phyloP scores from a whole-genome alignment of 495 filamentous ascomycete genomes.

The Staphylotrichum tortipilum region DNA sequence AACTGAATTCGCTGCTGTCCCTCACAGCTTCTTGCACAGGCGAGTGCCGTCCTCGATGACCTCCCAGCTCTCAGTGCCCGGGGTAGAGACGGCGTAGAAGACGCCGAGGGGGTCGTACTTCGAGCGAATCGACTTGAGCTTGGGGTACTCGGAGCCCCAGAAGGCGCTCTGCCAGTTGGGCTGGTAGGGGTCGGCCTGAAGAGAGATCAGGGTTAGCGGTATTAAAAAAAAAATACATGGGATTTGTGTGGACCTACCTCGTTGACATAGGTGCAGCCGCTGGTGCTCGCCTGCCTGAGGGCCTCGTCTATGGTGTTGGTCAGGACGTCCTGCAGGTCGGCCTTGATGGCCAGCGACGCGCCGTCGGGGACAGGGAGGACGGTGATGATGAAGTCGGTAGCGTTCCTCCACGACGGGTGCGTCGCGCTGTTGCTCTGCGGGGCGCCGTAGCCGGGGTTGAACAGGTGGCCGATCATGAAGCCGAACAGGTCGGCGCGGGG shows the following conservation, averaged over 20 bases:
- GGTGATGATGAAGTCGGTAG: constrained; percentile 20
- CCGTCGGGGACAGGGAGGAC: constrained; percentile 6
- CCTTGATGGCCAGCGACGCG: constrained; percentile 12
- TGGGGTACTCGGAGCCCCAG: constrained; percentile 30
- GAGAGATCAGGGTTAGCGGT: background rate
- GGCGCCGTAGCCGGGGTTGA: constrained; percentile 31
- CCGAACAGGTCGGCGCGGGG: constrained; percentile 15
- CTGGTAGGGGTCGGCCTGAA: constrained; percentile 38
- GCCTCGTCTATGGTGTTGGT: constrained; percentile 21
- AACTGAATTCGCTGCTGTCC: too few relatives aligned
- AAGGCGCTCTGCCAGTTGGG: constrained; percentile 32
- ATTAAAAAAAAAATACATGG: too few relatives aligned
- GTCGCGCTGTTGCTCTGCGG: constrained; percentile 33
- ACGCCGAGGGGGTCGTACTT: constrained; percentile 48
- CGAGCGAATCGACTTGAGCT: constrained; percentile 33
- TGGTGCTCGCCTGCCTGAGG: constrained; percentile 23
- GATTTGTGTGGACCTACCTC: constrained; percentile 22
- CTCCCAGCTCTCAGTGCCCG: constrained; percentile 34
- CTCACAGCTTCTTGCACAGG: constrained; percentile 21
- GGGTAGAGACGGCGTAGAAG: constrained; percentile 36
- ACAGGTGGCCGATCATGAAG: constrained; percentile 30
- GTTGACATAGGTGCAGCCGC: constrained; percentile 35
- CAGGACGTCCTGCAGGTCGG: constrained; percentile 16
- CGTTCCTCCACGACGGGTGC: constrained; percentile 44
- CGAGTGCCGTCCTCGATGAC: constrained; percentile 28